A percentile compares a stretch with the other conserved stretches of the same genome.
phyloP scores from a whole-genome alignment of 257 asterid genomes.

The Paraleonurus japonicus region DNA sequence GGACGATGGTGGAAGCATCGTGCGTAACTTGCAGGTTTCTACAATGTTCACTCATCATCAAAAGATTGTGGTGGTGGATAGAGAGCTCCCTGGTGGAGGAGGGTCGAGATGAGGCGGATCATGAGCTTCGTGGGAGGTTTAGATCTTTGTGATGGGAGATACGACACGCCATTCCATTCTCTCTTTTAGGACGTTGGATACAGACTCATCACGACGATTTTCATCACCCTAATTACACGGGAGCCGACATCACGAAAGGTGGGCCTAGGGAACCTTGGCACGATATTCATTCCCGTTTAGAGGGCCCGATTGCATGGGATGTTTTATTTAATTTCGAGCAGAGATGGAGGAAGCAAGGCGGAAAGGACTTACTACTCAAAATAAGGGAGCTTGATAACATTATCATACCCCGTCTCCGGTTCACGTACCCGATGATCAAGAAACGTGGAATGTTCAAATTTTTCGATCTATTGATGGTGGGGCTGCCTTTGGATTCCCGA shows the following conservation, averaged over 20 bases:
- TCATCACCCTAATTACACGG: conserved; percentile 79
- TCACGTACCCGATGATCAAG: conserved; percentile 63
- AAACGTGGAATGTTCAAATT: conserved; percentile 81
- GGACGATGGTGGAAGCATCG: conserved; percentile 84
- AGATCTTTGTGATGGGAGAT: conserved; percentile 85
- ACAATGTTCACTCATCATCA: conserved; percentile 94
- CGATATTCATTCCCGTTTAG: conserved; percentile 73
- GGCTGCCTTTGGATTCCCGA: conserved; percentile 88
- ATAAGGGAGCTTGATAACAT: conserved; percentile 58
- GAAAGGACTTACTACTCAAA: conserved; percentile 61
- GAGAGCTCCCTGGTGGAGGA: conserved; percentile 50
- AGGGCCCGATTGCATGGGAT: conserved; percentile 92
- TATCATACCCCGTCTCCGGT: conserved; percentile 78
- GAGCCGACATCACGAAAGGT: conserved; percentile 60
- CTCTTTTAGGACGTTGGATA: conserved; percentile 77
- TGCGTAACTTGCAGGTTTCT: conserved; percentile 69
- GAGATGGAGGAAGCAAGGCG: conserved; percentile 89
- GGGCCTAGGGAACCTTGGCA: conserved; percentile 97
- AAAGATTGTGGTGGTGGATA: conserved; percentile 70
- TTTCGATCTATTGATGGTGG: conserved; percentile 91
- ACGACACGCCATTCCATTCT: conserved; percentile 80
- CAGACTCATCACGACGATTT: conserved; percentile 85
- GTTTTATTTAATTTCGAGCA: conserved; percentile 81
- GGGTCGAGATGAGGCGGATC: conserved; percentile 44
- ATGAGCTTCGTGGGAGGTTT: conserved; percentile 92